These are phyloP conservation scores for Penicillium daleae DNA, from an alignment of 495 filamentous ascomycete species.

Conservation along the genomic window DNA sequence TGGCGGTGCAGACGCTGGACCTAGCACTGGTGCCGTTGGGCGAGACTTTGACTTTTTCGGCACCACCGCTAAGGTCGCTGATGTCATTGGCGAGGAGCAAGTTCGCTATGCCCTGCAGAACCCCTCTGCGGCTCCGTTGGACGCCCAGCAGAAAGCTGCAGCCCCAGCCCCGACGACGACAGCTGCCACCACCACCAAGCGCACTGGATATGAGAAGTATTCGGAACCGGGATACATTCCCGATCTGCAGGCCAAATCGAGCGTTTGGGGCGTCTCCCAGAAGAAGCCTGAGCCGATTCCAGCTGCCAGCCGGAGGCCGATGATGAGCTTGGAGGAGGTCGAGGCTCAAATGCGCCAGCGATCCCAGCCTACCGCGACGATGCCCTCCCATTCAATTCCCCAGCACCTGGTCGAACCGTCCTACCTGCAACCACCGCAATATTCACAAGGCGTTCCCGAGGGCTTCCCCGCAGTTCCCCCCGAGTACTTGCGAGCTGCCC, in stretches of 20 bases:
- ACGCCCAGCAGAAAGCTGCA: constrained; percentile 33
- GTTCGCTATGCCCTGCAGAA: constrained; percentile 73
- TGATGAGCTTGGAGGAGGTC: constrained; percentile 96
- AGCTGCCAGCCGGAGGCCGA: constrained; percentile 54
- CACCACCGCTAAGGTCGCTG: constrained; percentile 80
- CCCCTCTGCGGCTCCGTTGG: constrained; percentile 48
- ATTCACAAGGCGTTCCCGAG: constrained; percentile 45
- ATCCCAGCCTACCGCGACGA: constrained; percentile 47
- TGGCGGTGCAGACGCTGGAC: constrained; percentile 52
- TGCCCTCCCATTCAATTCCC: constrained; percentile 43
- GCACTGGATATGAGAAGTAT: constrained; percentile 89
- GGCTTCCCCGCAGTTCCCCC: constrained; percentile 43
- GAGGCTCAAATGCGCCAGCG: constrained; percentile 89
- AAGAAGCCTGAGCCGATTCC: constrained; percentile 47
- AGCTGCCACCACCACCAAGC: constrained; percentile 48
- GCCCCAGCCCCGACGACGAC: constrained; percentile 23
- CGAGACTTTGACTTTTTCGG: constrained; percentile 98
- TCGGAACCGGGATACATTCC: constrained; percentile 73
- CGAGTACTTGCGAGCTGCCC: constrained; percentile 58
- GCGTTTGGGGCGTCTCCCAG: constrained; percentile 83
- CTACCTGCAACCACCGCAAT: constrained; percentile 48
- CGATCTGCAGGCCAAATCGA: constrained; percentile 89
- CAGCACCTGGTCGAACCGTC: constrained; percentile 36
- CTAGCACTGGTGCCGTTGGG: constrained; percentile 58
- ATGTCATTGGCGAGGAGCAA: constrained; percentile 88